Conservation (phyloP, 2,329 filamentous ascomycete genomes). For the Colletotrichum brevisporum region DNA sequence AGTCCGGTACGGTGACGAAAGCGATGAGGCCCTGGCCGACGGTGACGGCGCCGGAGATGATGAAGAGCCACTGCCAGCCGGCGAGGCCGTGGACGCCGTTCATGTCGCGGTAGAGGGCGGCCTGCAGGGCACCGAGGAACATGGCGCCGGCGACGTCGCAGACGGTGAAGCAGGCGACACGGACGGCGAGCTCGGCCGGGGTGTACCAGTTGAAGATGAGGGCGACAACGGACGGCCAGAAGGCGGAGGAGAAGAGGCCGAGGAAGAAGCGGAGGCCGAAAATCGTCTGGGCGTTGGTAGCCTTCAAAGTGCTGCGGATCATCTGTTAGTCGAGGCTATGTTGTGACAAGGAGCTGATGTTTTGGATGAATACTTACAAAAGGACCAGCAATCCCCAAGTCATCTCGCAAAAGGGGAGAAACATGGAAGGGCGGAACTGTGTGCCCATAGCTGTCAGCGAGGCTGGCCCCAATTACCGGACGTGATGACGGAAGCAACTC, state of each 20-base stretch:
- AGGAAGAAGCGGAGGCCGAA: conserved; percentile 54
- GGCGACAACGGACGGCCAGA: conserved; percentile 51
- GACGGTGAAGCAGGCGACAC: conserved; percentile 60
- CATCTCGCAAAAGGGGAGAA: conserved; percentile 55
- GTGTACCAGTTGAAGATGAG: conserved; percentile 66
- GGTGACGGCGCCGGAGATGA: conserved; percentile 60
- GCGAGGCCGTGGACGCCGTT: conserved; percentile 55
- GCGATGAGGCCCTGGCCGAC: conserved; percentile 56
- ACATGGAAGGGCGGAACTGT: conserved; percentile 37
- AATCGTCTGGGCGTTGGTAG: conserved; percentile 49
- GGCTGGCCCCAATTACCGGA: not conserved
- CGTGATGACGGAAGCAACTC: not conserved
- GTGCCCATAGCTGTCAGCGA: not conserved
- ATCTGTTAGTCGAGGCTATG: conserved; percentile 29
- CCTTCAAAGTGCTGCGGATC: conserved; percentile 43
- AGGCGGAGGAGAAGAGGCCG: conserved; percentile 51
- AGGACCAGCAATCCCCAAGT: conserved; percentile 47
- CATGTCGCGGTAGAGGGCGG: conserved; percentile 57
- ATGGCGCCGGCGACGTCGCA: conserved; percentile 59
- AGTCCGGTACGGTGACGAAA: conserved; percentile 55
- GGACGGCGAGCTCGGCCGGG: conserved; percentile 54
- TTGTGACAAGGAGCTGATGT: accelerated
- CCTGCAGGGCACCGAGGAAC: conserved; percentile 61
- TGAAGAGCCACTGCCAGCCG: conserved; percentile 63
- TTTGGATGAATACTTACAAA: conserved; percentile 16